Conservation (phyloP, 352 stramenopile genomes). For the Phytophthora nicotianae region DNA sequence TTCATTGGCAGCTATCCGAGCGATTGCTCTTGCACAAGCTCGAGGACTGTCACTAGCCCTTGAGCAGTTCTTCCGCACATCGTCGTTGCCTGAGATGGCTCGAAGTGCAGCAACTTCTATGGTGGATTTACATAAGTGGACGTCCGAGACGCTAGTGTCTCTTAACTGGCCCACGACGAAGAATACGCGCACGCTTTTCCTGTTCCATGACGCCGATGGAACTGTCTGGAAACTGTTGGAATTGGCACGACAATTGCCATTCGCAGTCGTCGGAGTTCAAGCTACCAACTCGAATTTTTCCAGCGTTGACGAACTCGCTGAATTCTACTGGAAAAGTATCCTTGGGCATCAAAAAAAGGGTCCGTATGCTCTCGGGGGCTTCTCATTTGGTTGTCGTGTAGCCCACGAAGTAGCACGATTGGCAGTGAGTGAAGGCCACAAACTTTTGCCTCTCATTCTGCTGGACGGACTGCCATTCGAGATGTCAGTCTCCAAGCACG, state of each 20-base stretch:
- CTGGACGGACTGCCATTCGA: constrained; percentile 51
- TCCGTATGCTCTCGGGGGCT: constrained; percentile 56
- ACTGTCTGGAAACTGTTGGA: constrained; percentile 69
- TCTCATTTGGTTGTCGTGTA: constrained; percentile 70
- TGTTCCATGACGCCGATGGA: constrained; percentile 60
- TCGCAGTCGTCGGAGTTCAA: constrained; percentile 46
- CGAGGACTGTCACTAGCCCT: constrained; percentile 51
- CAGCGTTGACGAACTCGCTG: constrained; percentile 46
- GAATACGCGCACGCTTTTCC: constrained; percentile 35
- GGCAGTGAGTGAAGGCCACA: constrained; percentile 28
- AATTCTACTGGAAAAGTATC: constrained; percentile 44
- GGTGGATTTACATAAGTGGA: constrained; percentile 10
- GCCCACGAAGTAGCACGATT: constrained; percentile 47
- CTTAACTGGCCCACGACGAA: constrained; percentile 40
- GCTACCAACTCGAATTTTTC: constrained; percentile 6
- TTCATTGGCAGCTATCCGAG: constrained; percentile 67
- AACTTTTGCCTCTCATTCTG: constrained; percentile 42
- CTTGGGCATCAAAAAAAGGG: constrained; percentile 34
- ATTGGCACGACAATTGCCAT: constrained; percentile 43
- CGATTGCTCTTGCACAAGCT: constrained; percentile 57
- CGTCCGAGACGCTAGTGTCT: constrained; percentile 32
- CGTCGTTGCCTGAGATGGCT: constrained; percentile 50
- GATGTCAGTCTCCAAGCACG: constrained; percentile 3
- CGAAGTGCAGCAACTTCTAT: constrained; percentile 16
- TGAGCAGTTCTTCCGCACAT: constrained; percentile 52